These are phyloP conservation scores for Euphorbia corollata DNA, from an alignment of 441 rosid species.

Conservation along the genomic window DNA sequence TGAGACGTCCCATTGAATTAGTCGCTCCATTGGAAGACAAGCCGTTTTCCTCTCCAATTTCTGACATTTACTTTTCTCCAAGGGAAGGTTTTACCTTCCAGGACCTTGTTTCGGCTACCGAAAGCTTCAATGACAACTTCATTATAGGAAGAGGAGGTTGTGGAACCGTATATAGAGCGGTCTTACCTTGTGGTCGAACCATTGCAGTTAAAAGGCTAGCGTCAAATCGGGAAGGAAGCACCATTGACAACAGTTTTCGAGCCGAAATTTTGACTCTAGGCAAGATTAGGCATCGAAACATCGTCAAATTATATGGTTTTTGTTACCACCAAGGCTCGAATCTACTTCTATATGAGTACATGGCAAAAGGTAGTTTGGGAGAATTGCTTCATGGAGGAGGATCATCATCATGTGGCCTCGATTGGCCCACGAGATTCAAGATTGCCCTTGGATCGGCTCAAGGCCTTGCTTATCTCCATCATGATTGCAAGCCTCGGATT, in stretches of 20 bases:
- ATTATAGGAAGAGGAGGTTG: slow-evolving; percentile 79
- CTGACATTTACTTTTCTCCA: slow-evolving; percentile 69
- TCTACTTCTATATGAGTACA: slow-evolving; percentile 72
- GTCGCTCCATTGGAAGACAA: slow-evolving; percentile 46
- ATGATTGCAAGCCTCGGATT: slow-evolving; percentile 76
- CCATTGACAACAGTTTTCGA: slow-evolving; percentile 66
- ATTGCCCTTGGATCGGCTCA: slow-evolving; percentile 76
- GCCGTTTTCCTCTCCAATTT: slow-evolving; percentile 31
- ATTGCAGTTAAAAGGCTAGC: slow-evolving; percentile 79
- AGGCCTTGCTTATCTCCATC: slow-evolving; percentile 72
- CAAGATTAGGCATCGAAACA: slow-evolving; percentile 81
- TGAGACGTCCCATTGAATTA: slow-evolving; percentile 42
- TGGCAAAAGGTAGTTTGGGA: slow-evolving; percentile 65
- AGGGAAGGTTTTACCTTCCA: slow-evolving; percentile 75
- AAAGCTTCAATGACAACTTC: slow-evolving; percentile 60
- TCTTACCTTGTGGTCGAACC: slow-evolving; percentile 46
- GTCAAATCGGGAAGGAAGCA: slow-evolving; percentile 67
- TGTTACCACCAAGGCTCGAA: slow-evolving; percentile 79
- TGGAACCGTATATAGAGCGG: slow-evolving; percentile 83
- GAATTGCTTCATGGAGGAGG: slow-evolving; percentile 50
- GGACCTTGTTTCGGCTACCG: slow-evolving; percentile 67
- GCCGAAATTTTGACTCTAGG: slow-evolving; percentile 86
- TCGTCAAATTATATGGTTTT: slow-evolving; percentile 82
- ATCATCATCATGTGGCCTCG: slow-evolving; percentile 30
- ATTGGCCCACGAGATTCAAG: slow-evolving; percentile 59